phyloP scores from a whole-genome alignment of 345 rosid genomes.

The Trapa bicornis region DNA sequence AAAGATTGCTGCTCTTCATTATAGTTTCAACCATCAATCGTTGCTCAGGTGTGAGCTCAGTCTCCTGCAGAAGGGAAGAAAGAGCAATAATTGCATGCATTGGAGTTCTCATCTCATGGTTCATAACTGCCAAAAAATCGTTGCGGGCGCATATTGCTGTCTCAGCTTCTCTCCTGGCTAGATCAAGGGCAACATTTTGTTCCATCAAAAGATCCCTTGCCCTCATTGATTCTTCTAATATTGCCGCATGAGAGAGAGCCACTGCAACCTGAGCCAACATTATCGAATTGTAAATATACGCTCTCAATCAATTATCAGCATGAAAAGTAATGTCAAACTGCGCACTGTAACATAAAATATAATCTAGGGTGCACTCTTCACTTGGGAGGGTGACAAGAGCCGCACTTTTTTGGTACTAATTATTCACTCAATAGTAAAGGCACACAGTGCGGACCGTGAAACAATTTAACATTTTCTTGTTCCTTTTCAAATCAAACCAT shows the following conservation, averaged over 20 bases:
- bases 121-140: constrained; percentile 97
- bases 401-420: neutral
- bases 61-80: constrained; percentile 93
- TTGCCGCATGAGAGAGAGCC: constrained; percentile 97
- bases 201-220: constrained; percentile 97
- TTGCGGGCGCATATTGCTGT: constrained; percentile 92
- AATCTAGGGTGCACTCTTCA: neutral
- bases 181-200: constrained; percentile 89
- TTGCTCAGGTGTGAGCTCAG: constrained; percentile 87
- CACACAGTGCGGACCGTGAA: neutral
- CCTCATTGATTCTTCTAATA: constrained; percentile 93
- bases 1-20: constrained; percentile 80
- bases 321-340: neutral
- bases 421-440: neutral
- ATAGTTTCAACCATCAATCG: constrained; percentile 94
- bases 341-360: neutral
- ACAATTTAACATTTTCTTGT: neutral
- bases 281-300: constrained; percentile 7
- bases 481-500: neutral
- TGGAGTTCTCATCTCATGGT: constrained; percentile 98
- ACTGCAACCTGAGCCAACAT: constrained; percentile 65
- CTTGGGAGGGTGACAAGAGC: neutral
- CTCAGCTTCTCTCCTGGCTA: constrained; percentile 90
- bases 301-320: neutral
- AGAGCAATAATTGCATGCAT: constrained; percentile 97